Evolutionary conservation across 163 green algal genomes (phyloP).

Genomic region (Coccomyxa subellipsoidea): DNA sequence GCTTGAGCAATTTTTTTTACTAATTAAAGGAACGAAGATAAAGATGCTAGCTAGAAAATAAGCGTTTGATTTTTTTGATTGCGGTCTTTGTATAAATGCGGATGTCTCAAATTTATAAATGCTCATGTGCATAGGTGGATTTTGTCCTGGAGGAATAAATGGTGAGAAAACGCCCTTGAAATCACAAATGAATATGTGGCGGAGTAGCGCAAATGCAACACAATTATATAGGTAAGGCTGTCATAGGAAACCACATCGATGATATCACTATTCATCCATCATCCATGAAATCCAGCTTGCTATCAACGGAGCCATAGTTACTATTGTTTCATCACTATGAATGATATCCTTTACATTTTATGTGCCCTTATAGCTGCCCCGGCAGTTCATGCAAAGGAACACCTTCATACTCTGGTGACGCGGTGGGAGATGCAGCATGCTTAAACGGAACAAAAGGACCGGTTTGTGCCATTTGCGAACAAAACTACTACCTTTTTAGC

Average conservation of each 20-base stretch:
- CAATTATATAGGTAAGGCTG: conserved; percentile 26
- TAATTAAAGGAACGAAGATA: no score
- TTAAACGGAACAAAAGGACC: conserved; percentile 26
- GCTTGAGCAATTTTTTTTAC: no score
- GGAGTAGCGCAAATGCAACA: conserved; percentile 3
- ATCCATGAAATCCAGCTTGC: no score
- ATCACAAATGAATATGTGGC: conserved; percentile 31
- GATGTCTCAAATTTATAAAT: no score
- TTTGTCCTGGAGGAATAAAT: conserved; percentile 28
- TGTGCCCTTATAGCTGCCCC: not conserved
- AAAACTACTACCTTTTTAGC: conserved; percentile 30
- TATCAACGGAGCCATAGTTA: no score
- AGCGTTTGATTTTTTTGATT: no score
- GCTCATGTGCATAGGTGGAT: conserved; percentile 32
- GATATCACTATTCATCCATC: no score
- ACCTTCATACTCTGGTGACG: conserved; percentile 8
- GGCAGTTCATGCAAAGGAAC: conserved; percentile 18
- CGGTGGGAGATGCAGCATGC: conserved; percentile 29
- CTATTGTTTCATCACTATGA: no score
- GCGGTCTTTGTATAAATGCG: no score
- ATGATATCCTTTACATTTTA: no score
- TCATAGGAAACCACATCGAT: no score
- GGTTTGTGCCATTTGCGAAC: conserved; percentile 40
- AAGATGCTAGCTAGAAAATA: no score
- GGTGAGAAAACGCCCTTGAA: conserved; percentile 10